phyloP scores from a whole-genome alignment of 2,329 filamentous ascomycete genomes.

The Exophiala viscosa region DNA sequence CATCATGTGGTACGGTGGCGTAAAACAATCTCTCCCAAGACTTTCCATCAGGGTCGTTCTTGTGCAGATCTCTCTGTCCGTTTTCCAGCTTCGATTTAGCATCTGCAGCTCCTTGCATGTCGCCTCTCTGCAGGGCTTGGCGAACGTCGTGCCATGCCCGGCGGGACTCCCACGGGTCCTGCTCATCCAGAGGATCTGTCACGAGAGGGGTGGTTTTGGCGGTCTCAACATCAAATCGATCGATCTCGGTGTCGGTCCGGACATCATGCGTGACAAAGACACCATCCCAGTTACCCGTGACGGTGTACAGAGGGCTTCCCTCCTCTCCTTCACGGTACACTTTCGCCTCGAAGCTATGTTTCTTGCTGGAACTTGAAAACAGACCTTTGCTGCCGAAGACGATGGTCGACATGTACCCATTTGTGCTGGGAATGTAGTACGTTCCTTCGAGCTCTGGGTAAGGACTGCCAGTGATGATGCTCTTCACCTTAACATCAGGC shows the following conservation, averaged over 20 bases:
- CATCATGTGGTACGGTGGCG: constrained; percentile 15
- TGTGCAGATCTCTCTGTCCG: constrained; percentile 72
- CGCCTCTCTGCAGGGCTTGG: constrained; percentile 70
- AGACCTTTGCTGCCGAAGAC: constrained; percentile 22
- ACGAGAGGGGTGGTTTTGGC: constrained; percentile 63
- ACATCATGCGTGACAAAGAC: constrained; percentile 73
- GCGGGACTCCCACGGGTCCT: constrained; percentile 82
- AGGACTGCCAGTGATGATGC: constrained; percentile 45
- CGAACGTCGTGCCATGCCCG: constrained; percentile 86
- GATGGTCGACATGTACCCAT: constrained; percentile 23
- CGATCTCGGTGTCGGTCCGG: constrained; percentile 49
- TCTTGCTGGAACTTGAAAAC: constrained; percentile 16
- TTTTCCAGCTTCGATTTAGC: constrained; percentile 92
- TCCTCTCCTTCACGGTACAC: constrained; percentile 21
- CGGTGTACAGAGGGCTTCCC: constrained; percentile 18
- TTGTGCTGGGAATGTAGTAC: constrained; percentile 25
- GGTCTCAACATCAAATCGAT: constrained; percentile 59
- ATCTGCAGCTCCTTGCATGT: constrained; percentile 73
- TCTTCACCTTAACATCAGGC: constrained; percentile 25
- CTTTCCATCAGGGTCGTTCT: constrained; percentile 68
- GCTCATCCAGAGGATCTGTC: constrained; percentile 69
- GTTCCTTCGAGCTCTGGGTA: constrained; percentile 34
- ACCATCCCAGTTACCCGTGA: constrained; percentile 43
- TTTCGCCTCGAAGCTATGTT: constrained; percentile 22
- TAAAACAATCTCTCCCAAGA: constrained; percentile 87